Conservation (phyloP, 2,329 filamentous ascomycete species). For the Neonectria hederae region DNA sequence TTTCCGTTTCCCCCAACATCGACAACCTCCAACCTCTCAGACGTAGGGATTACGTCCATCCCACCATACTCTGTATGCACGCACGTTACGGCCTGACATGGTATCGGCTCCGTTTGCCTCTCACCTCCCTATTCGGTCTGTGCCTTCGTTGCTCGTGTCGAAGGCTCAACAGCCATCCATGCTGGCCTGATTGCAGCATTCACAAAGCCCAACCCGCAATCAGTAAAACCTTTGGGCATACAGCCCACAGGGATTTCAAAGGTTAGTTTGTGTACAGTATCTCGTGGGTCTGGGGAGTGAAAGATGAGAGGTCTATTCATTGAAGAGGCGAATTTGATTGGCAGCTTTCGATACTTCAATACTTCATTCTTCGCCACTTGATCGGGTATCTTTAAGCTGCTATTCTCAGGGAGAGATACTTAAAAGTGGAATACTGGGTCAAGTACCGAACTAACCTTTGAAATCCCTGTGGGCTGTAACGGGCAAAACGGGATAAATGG, state of each 20-base stretch:
- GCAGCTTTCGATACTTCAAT: too few species aligned
- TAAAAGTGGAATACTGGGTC: too few species aligned
- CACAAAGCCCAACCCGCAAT: slow-evolving; percentile 4
- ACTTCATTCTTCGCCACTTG: too few species aligned
- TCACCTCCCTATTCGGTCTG: slow-evolving; percentile 19
- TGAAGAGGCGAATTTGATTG: too few species aligned
- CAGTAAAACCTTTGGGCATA: background rate
- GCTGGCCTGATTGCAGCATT: slow-evolving; percentile 18
- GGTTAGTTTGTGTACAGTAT: too few species aligned
- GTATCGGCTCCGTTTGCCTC: slow-evolving; percentile 1
- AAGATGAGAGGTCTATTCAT: too few species aligned
- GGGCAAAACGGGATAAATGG: background rate
- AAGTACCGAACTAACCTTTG: too few species aligned
- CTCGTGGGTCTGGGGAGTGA: too few species aligned
- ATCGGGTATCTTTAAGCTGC: too few species aligned
- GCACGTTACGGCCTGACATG: background rate
- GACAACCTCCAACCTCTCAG: background rate
- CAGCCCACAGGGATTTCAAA: too few species aligned
- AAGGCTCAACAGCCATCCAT: background rate
- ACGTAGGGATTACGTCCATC: background rate
- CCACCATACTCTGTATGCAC: background rate
- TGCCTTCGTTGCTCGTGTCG: background rate
- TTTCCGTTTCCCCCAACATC: slow-evolving; percentile 1
- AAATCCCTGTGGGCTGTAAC: too few species aligned
- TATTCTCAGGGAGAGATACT: too few species aligned